Evolutionary conservation across 140 eudicot species (phyloP).

Genomic region (Stevia rebaudiana): DNA sequence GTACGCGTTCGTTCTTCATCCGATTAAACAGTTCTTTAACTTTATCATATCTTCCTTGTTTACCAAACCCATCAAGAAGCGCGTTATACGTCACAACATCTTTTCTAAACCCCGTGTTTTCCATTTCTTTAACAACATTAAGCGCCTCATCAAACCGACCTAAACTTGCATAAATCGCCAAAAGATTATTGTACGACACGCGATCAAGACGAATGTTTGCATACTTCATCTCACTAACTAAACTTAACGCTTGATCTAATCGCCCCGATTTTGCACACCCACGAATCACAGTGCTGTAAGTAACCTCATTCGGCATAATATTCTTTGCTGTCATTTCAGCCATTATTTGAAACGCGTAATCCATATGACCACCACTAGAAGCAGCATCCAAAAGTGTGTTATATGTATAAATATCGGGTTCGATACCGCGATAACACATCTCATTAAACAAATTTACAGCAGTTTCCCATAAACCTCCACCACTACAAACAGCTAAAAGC

Average conservation of each 20-base stretch:
- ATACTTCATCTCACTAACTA: slow-evolving; percentile 77
- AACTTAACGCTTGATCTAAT: slow-evolving; percentile 61
- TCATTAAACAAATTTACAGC: slow-evolving; percentile 62
- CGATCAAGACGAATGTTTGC: slow-evolving; percentile 68
- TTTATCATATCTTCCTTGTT: slow-evolving; percentile 79
- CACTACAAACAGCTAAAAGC: slow-evolving; percentile 84
- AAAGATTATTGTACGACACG: slow-evolving; percentile 69
- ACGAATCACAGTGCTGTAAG: slow-evolving; percentile 84
- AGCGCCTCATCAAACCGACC: slow-evolving; percentile 91
- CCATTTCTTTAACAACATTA: slow-evolving; percentile 82
- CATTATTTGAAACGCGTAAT: slow-evolving; percentile 79
- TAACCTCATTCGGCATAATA: slow-evolving; percentile 79
- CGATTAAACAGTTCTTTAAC: slow-evolving; percentile 62
- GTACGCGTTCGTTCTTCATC: slow-evolving; percentile 64
- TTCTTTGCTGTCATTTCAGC: slow-evolving; percentile 71
- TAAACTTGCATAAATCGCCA: slow-evolving; percentile 80
- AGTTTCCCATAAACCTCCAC: slow-evolving; percentile 84
- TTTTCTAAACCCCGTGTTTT: slow-evolving; percentile 66
- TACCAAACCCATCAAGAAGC: slow-evolving; percentile 83
- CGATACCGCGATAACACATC: slow-evolving; percentile 74
- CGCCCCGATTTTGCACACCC: slow-evolving; percentile 87
- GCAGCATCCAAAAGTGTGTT: slow-evolving; percentile 90
- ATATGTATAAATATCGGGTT: slow-evolving; percentile 84
- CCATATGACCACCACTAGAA: slow-evolving; percentile 82
- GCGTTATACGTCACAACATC: slow-evolving; percentile 97